phyloP scores from a whole-genome alignment of 139 green algal genomes.

The Pleodorina starrii region DNA sequence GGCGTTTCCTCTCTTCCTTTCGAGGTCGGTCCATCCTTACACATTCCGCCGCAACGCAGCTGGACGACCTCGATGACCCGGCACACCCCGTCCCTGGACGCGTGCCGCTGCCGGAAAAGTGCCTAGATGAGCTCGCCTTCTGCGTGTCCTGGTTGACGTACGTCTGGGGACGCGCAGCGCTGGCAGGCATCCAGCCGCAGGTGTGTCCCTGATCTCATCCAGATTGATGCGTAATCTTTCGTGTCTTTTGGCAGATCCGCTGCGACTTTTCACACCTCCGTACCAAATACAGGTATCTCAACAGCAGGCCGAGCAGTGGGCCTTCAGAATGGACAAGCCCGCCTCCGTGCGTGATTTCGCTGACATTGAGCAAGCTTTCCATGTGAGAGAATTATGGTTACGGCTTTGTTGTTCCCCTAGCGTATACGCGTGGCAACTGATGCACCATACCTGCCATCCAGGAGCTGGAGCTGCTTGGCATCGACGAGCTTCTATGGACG shows the following conservation, averaged over 20 bases:
- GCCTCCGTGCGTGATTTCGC: not conserved
- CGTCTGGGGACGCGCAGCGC: slow-evolving; percentile 21
- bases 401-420: too few relatives aligned
- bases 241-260: too few relatives aligned
- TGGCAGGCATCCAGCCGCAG: not conserved
- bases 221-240: too few relatives aligned
- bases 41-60: slow-evolving; percentile 20
- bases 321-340: not conserved
- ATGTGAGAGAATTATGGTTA: too few relatives aligned
- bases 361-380: slow-evolving; percentile 12
- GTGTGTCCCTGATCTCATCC: too few relatives aligned
- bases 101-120: not conserved
- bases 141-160: slow-evolving; percentile 15
- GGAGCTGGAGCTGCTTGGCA: not conserved
- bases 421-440: too few relatives aligned
- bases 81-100: not conserved
- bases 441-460: too few relatives aligned
- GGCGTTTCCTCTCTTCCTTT: not conserved
- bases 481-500: slow-evolving; percentile 32
- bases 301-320: not conserved
- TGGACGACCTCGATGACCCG: slow-evolving; percentile 28
- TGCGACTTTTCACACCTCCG: too few relatives aligned
- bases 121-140: not conserved
- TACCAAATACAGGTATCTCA: not conserved
- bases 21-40: not conserved